phyloP scores from a whole-genome alignment of 495 filamentous ascomycete species.

The Penicillium daleae region DNA sequence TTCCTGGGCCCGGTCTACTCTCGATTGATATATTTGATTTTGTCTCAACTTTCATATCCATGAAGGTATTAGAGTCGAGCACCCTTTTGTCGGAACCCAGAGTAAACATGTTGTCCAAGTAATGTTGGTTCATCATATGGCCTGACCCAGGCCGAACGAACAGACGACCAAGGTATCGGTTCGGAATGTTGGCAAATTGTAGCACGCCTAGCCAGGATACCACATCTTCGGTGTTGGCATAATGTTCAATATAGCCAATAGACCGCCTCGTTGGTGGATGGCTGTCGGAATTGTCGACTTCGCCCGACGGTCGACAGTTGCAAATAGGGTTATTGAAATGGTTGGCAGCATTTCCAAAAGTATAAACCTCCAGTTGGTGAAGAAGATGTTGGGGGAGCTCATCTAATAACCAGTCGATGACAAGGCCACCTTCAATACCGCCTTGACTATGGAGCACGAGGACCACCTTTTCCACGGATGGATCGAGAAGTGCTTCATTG shows the following conservation, averaged over 20 bases:
- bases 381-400: constrained; percentile 72
- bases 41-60: constrained; percentile 37
- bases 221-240: constrained; percentile 76
- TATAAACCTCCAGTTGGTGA: constrained; percentile 78
- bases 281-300: not conserved
- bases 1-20: not conserved
- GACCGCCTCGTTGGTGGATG: not conserved
- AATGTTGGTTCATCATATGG: constrained; percentile 81
- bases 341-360: constrained; percentile 82
- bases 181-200: constrained; percentile 53
- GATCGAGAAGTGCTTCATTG: constrained; percentile 38
- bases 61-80: constrained; percentile 38
- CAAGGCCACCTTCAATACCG: constrained; percentile 72
- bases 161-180: constrained; percentile 74
- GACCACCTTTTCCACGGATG: constrained; percentile 68
- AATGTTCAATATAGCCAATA: constrained; percentile 82
- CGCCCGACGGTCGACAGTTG: constrained; percentile 20
- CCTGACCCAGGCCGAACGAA: constrained; percentile 70
- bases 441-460: constrained; percentile 84
- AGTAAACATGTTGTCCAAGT: constrained; percentile 77
- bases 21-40: not conserved
- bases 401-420: constrained; percentile 78
- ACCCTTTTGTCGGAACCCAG: constrained; percentile 33
- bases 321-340: constrained; percentile 82
- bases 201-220: constrained; percentile 78